Evolutionary conservation across 768 basidiomycete species (phyloP).

Genomic region (Suillus fuscotomentosus): DNA sequence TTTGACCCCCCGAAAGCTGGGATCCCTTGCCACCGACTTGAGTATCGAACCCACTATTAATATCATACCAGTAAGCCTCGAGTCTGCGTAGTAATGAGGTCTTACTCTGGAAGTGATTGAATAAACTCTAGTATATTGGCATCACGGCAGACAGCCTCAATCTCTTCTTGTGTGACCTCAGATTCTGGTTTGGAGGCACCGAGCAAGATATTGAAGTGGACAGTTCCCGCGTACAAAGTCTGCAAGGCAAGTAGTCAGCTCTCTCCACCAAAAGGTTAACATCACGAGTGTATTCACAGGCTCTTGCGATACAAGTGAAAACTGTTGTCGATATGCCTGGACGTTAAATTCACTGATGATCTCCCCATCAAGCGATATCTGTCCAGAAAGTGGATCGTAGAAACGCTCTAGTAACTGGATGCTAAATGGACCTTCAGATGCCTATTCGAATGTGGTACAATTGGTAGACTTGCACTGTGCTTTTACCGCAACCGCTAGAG

Average conservation of each 20-base stretch:
- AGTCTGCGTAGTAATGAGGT: constrained; percentile 8
- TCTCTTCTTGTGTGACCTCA: constrained; percentile 83
- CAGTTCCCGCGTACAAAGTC: constrained; percentile 84
- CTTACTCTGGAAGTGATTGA: constrained; percentile 73
- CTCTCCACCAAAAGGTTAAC: constrained; percentile 4
- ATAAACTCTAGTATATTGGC: constrained; percentile 95
- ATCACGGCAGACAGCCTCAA: constrained; percentile 79
- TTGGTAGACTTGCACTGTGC: constrained; percentile 61
- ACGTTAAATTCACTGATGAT: constrained; percentile 76
- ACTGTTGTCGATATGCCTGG: constrained; percentile 83
- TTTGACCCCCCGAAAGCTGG: constrained; percentile 86
- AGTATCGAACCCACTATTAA: constrained; percentile 78
- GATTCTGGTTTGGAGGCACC: constrained; percentile 74
- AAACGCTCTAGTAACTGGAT: constrained; percentile 87
- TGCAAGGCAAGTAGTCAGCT: constrained; percentile 9
- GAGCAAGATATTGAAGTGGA: constrained; percentile 89
- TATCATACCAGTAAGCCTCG: constrained; percentile 11
- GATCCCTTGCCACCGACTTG: constrained; percentile 90
- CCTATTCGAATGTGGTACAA: not conserved
- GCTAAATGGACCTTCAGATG: constrained; percentile 30
- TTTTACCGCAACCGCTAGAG: constrained; percentile 79
- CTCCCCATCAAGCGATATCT: constrained; percentile 71
- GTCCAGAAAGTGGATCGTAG: constrained; percentile 77
- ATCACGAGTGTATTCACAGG: constrained; percentile 37
- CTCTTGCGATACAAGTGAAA: constrained; percentile 91